Base-by-base conservation (phyloP, 257 asterid species). In the Solanum lycopersicoides region DNA sequence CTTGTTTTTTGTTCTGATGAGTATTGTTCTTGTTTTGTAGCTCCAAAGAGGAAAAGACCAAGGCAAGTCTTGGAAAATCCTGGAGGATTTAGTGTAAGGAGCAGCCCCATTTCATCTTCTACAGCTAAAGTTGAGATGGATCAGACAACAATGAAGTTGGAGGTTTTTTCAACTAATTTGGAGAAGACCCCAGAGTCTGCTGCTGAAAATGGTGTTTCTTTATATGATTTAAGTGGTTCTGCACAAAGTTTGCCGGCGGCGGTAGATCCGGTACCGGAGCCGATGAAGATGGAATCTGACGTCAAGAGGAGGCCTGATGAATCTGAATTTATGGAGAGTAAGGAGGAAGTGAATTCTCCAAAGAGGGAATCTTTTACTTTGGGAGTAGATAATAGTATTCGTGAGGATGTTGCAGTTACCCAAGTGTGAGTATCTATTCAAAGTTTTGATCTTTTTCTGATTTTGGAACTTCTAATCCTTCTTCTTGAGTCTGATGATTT, bases 41-140 rank as follows among this genome's bases (percentile, higher is more conserved):
- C 96, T 88, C 99, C 98, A 0, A 96, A 94, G 93, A 92, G 99
- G 60, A 95, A 96, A 90, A 91, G 94, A 68, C 99, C 98, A 5
- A 89, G 98, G 80, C 99, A 95, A 74, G 91, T 95, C 30, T 89
- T 91, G 72, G 98, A 96, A 47, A 93, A 87, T 84, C 84, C 93
- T 16, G 91, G 88, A 9, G 88, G 89, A 88, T 91, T 44, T 9
- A 89, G 92, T 50, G 92, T 88, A 41, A 90, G 95, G 77, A 91
- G 93, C 87, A 91, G 94, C 77, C 93, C 97, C 20, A 56, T 93
- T 86, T 88, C 90, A 4, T 77, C 90, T 4, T 20, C 89, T 3
- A 86, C 87, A 7, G 90, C 89, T 9, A 95, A 94, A 88, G 86
- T 91, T 0, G 95, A 93, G 42, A 50, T 87, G 47, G 96, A 95